These are phyloP conservation scores for Aphanocladium album DNA, from an alignment of 2,329 filamentous ascomycete species.

Conservation along the genomic window DNA sequence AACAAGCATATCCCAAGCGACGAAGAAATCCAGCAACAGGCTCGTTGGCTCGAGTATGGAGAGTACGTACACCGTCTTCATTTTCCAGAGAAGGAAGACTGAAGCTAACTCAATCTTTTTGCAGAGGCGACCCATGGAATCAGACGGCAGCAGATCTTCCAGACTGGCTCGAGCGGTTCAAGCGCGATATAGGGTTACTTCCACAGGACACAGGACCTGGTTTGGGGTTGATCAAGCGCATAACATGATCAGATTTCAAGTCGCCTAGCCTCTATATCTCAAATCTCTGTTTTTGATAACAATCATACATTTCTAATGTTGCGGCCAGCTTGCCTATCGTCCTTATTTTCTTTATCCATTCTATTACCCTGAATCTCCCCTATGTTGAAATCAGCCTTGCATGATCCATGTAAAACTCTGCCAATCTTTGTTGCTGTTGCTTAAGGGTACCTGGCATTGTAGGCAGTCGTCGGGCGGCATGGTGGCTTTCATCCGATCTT, in stretches of 20 bases:
- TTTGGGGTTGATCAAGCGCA: conserved; percentile 2
- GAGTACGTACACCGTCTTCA: conserved; percentile 41
- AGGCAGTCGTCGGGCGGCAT: too few species aligned
- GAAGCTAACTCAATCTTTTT: background rate
- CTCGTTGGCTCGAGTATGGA: conserved; percentile 58
- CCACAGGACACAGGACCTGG: conserved; percentile 3
- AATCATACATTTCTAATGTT: too few species aligned
- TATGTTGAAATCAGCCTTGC: too few species aligned
- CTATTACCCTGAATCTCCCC: too few species aligned
- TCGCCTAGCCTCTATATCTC: too few species aligned
- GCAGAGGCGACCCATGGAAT: conserved; percentile 59
- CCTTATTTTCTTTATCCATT: too few species aligned
- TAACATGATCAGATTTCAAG: background rate
- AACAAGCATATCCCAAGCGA: conserved; percentile 55
- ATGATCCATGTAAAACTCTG: too few species aligned
- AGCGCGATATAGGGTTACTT: conserved; percentile 45
- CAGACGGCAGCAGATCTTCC: conserved; percentile 58
- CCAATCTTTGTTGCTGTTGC: too few species aligned
- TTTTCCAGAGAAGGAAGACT: conserved; percentile 16
- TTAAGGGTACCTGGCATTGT: too few species aligned
- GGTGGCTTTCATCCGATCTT: too few species aligned
- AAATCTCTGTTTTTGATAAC: too few species aligned
- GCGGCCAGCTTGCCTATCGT: too few species aligned
- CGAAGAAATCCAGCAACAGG: conserved; percentile 57
- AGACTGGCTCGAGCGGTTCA: conserved; percentile 60